Percentiles rank a stretch among this genome's conserved stretches.
These are phyloP conservation scores for Thelonectria olida DNA, from an alignment of 2,329 filamentous ascomycete genomes.

Conservation along the genomic window DNA sequence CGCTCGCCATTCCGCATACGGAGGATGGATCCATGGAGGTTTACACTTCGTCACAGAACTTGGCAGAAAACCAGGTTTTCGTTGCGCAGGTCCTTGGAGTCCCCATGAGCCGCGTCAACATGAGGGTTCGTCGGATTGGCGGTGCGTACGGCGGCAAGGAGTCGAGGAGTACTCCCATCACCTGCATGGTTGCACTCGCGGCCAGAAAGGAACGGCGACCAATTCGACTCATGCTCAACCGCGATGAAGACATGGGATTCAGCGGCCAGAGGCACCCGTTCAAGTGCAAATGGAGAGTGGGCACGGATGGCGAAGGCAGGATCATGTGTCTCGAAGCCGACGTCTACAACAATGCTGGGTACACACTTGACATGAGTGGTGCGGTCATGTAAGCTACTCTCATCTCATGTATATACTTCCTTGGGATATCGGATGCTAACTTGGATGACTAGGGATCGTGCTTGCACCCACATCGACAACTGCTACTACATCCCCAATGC, in stretches of 20 bases:
- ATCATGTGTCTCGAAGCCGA: slow-evolving; percentile 85
- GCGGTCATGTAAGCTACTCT: slow-evolving; percentile 62
- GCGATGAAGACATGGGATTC: slow-evolving; percentile 88
- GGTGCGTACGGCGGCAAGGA: slow-evolving; percentile 94
- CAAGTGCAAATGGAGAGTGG: slow-evolving; percentile 86
- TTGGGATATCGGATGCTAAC: neutral
- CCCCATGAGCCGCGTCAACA: slow-evolving; percentile 84
- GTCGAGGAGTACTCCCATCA: slow-evolving; percentile 81
- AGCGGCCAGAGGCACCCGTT: slow-evolving; percentile 91
- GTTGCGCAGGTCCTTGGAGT: slow-evolving; percentile 82
- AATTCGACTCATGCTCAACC: slow-evolving; percentile 88
- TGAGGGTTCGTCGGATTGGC: slow-evolving; percentile 84
- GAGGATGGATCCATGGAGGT: slow-evolving; percentile 93
- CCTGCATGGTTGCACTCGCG: slow-evolving; percentile 80
- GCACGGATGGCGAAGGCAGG: slow-evolving; percentile 85
- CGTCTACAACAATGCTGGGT: slow-evolving; percentile 86
- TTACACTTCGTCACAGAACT: slow-evolving; percentile 86
- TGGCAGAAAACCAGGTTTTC: slow-evolving; percentile 84
- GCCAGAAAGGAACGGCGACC: slow-evolving; percentile 81
- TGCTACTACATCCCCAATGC: slow-evolving; percentile 87
- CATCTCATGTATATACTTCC: too few species aligned
- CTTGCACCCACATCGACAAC: slow-evolving; percentile 81
- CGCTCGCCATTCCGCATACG: slow-evolving; percentile 79
- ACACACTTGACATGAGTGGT: slow-evolving; percentile 68
- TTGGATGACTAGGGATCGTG: slow-evolving; percentile 68